Evolutionary conservation across 2,329 filamentous ascomycete species (phyloP), one percentile per base, ranked within the genome.

Genomic region (Trichoderma gracile): DNA sequence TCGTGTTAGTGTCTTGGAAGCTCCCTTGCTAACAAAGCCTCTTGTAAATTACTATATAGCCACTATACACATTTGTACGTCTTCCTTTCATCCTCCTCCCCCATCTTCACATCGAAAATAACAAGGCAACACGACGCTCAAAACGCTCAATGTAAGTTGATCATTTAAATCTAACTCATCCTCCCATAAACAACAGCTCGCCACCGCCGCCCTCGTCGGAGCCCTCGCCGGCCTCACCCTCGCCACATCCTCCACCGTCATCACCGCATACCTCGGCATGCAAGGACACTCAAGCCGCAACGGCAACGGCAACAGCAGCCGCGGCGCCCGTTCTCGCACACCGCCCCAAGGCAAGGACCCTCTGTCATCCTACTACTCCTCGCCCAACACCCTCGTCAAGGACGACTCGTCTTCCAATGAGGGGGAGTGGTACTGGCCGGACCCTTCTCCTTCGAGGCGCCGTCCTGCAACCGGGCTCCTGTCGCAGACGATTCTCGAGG

Each of bases 401-500:
- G 64, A 65, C 15, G 64, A 63, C 19, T 66, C 72, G 6, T 75
- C 74, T 3, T 71, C 74, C 15, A 75, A 74, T 21, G 77, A 79
- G 21, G 65, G 74, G 1, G 77, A 79, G 15, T 79, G 77, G 76
- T 74, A 74, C 60, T 77, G 73, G 74, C 65, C 76, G 5, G 77
- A 78, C 53, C 71, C 74, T 40, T 70, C 74, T 14, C 72, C 73
- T n/a, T 73, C 74, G 27, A 74, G 78, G 10, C 75, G 79, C 62
- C 76, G 78, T 58, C 75, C 78, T 54, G 77, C 77, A 5, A 77
- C 79, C 57, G 83, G 83, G 1, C 73, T 91, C 19, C 76, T 89
- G 49, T 81, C 83, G 30, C 86, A 89, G 72, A 89, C 86, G 0
- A 92, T 92, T 67, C 82, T 89, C 64, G 89, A 91, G 74, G 88